Evolutionary conservation across 2,329 filamentous ascomycete species (phyloP).

Genomic region (Colletotrichum sp.): DNA sequence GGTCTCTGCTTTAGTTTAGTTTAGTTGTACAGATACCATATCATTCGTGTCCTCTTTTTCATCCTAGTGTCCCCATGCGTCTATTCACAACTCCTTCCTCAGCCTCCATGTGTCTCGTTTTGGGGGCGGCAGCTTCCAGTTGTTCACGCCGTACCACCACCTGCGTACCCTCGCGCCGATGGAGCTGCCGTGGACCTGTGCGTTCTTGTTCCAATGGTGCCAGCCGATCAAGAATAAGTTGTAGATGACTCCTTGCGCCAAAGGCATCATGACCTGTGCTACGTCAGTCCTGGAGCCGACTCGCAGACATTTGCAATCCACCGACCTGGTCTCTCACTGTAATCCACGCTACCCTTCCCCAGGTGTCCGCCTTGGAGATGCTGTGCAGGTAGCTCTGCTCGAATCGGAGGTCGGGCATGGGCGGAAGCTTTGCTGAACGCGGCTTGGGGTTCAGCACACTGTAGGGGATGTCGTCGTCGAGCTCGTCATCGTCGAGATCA

Average conservation of each 20-base stretch:
- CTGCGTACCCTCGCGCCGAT: slow-evolving; percentile 79
- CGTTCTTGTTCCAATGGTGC: slow-evolving; percentile 85
- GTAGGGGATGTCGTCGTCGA: slow-evolving; percentile 68
- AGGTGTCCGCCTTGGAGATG: slow-evolving; percentile 79
- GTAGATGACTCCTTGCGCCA: slow-evolving; percentile 89
- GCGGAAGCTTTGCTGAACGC: slow-evolving; percentile 54
- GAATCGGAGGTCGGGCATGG: slow-evolving; percentile 89
- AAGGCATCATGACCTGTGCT: slow-evolving; percentile 77
- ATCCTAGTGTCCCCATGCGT: background rate
- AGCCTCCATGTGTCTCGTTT: slow-evolving; percentile 20
- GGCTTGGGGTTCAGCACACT: slow-evolving; percentile 64
- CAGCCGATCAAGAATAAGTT: slow-evolving; percentile 85
- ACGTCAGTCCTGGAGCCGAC: background rate
- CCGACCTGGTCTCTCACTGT: slow-evolving; percentile 86
- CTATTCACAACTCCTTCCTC: slow-evolving; percentile 1
- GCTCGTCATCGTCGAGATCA: slow-evolving; percentile 55
- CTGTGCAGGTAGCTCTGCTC: slow-evolving; percentile 98
- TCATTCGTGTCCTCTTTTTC: background rate
- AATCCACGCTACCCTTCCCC: slow-evolving; percentile 81
- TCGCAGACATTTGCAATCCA: background rate
- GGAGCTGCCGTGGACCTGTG: slow-evolving; percentile 76
- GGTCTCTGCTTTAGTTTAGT: slow-evolving; percentile 3
- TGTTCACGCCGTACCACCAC: slow-evolving; percentile 97
- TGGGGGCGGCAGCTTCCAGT: slow-evolving; percentile 74
- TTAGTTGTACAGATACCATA: slow-evolving; percentile 22